A percentile compares a stretch with the other conserved stretches of the same genome.
Evolutionary conservation across 1,284 basidiomycete species (phyloP).

Genomic region (Malassezia caprae): DNA sequence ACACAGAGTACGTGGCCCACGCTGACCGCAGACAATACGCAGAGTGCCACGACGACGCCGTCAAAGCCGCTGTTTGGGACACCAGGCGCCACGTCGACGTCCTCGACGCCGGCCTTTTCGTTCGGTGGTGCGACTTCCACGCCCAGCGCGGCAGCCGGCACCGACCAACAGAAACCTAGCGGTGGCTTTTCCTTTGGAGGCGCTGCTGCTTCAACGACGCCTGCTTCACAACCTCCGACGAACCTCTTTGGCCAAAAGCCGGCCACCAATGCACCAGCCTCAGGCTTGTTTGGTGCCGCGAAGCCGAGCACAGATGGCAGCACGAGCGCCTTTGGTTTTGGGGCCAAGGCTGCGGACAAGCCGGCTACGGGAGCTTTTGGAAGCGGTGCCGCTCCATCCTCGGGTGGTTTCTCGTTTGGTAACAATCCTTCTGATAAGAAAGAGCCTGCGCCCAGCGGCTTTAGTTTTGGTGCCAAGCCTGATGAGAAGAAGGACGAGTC

Average conservation of each 20-base stretch:
- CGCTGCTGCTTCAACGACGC: constrained; percentile 6
- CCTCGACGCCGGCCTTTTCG: background rate
- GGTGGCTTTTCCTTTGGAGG: constrained; percentile 11
- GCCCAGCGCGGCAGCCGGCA: background rate
- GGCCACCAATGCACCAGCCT: background rate
- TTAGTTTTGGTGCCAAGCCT: background rate
- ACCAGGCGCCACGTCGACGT: background rate
- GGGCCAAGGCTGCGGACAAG: background rate
- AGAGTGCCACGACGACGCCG: background rate
- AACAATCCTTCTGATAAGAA: constrained; percentile 7
- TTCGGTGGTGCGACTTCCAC: background rate
- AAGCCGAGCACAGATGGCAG: background rate
- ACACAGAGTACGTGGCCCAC: background rate
- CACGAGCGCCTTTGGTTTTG: constrained; percentile 10
- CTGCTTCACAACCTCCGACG: constrained; percentile 14
- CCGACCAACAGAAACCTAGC: constrained; percentile 1
- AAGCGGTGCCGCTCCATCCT: background rate
- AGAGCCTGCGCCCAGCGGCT: background rate
- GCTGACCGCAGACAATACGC: background rate
- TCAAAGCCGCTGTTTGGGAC: constrained; percentile 1
- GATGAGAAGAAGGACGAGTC: constrained; percentile 6
- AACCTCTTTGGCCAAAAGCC: constrained; percentile 16
- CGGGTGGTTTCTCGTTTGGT: background rate
- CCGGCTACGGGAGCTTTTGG: background rate
- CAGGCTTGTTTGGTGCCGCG: constrained; percentile 7